Evolutionary conservation across 176 grass and related monocot genomes (phyloP), one percentile per base, ranked within the genome.

Genomic region (Alopecurus myosuroides): DNA sequence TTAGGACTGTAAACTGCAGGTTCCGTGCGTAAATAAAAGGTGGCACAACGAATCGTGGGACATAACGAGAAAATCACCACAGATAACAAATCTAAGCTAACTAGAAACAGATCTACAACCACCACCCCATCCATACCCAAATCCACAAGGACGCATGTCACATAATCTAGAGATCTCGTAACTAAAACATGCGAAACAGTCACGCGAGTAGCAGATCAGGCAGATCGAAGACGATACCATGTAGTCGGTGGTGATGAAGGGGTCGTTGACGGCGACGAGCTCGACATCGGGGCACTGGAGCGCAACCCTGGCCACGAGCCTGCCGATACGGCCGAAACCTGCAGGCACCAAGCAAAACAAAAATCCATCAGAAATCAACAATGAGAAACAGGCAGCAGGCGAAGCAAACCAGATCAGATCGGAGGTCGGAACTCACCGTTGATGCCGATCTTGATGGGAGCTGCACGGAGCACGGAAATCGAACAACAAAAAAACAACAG

Each of bases 171-270:
- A 26, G 70, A 73, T 73, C 70, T 29, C 41, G 42, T 48, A 0
- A 19, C 15, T 29, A 65, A 4, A 4, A 13, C 6, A 14, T 3
- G 0, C 9, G 5, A 18, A 13, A 19, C 33, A 41, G 25, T n/a
- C 19, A 1, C 11, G 9, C 2, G 28, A 42, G 31, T 7, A 56
- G 26, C 25, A 80, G 46, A 85, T 85, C 67, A 35, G 37, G 19
- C 2, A 4, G 51, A 9, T 58, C 20, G 67, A 30, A 18, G 13
- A 39, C 17, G 5, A 34, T 95, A 95, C 93, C 93, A 95, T 95
- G 90, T 95, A 95, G 48, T 92, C 93, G 36, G 90, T 95, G 88
- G 75, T 86, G 88, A 95, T 95, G 93, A 95, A 95, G 18, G 93
- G 93, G 53, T 95, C 93, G 64, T 95, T 95, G 29, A 95, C 86